Evolutionary conservation across 2,329 filamentous ascomycete species (phyloP), one percentile per base, ranked within the genome.

Genomic region (Botryotinia calthae): DNA sequence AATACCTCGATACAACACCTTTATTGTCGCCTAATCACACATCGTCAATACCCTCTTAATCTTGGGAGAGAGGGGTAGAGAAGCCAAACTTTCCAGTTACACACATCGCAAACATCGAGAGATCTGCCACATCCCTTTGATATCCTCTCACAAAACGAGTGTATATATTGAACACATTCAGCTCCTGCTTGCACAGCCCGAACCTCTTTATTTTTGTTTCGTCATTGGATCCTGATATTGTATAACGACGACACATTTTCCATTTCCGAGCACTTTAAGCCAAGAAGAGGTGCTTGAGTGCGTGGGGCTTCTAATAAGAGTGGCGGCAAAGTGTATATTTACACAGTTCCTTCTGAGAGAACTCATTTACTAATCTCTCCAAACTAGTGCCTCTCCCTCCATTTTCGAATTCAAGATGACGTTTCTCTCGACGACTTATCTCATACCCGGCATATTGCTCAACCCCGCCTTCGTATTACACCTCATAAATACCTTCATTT

Each of bases 401-500:
- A 48, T 48, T 37, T 42, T 7, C 12, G 7, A 64, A 71, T 28
- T 61, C 73, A 79, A 70, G 44, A 80, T 80, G 78, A 75, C 76
- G 46, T 75, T 76, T 56, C 72, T 80, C 31, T 76, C 67, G 22
- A 72, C 75, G 9, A 76, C 66, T 69, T 81, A 82, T 74, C 74
- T 82, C 46, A 70, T 82, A 40, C 81, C 81, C 34, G 81, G 81
- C 46, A 79, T 83, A 73, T 74, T 83, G 42, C 80, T 82, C 74
- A 83, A 83, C 72, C 82, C 82, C 6, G 78, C 82, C 56, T 77
- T 84, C 71, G 75, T 83, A 70, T 79, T 84, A 44, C 82, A 83
- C 71, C 76, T 81, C 64, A 78, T 83, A 65, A 83, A 84, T 68
- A 82, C 82, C 56, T 78, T 82, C 65, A 74, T 82, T 42, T 82